Base-by-base conservation (phyloP, 805 yeast genomes). In the Cyberlindnera mycetangii region DNA sequence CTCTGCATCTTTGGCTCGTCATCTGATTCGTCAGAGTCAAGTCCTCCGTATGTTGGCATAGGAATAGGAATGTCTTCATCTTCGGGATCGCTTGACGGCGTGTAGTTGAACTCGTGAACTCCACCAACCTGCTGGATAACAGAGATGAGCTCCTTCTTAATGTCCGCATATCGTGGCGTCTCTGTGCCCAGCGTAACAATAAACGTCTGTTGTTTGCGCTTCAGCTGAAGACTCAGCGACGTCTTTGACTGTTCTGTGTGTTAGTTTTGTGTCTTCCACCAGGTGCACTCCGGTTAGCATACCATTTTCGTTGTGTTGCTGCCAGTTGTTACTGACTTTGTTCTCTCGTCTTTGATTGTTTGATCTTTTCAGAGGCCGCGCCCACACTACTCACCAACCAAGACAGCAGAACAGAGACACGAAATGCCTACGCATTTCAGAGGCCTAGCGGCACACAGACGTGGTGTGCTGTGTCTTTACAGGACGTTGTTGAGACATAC, bases 61-160 rank as follows among this genome's bases (percentile, higher is more conserved):
- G 50, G 50, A 19, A 71, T 62, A 15, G 72, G 73, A 3, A 69
- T 64, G 12, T 63, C 70, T 5, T 61, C 66, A 7, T 37, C 40
- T 5, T 19, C 48, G 39, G 61, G 61, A 3, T 52, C 56, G 1
- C 45, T 58, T 5, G 49, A 65, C 4, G 41, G 30, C 10, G 14
- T 42, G 32, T 54, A 58, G 27, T 60, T 53, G 4, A 54, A 43
- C n/a, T 43, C 49, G 11, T 39, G 33, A 5, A 75, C 54, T 0
- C 84, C 84, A 2, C 84, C 84, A 0, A 78, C 66, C 3, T 61
- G 49, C 44, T 71, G 69, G 20, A 80, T 68, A 20, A 72, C 68
- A 6, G 56, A 53, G 2, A 61, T 59, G 19, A 79, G 61, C 16
- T 56, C 42, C 4, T 48, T 42, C 41, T 66, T 65, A 17, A 70